These are phyloP conservation scores for Exophiala oligosperma DNA, from an alignment of 2,329 filamentous ascomycete species.

Conservation along the genomic window DNA sequence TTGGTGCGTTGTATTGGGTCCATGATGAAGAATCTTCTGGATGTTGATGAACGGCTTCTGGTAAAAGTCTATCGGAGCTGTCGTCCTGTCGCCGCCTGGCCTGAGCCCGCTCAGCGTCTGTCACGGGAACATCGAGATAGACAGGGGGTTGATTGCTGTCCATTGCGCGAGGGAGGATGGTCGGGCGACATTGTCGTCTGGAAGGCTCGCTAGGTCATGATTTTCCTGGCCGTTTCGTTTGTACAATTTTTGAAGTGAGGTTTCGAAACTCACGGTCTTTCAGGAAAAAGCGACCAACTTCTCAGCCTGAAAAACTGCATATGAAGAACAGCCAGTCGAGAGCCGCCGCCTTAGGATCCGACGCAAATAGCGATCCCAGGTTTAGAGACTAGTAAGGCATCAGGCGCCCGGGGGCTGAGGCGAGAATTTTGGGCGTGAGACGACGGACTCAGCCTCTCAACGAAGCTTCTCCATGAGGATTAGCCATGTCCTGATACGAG, in stretches of 20 bases:
- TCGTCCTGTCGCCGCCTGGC: constrained; percentile 15
- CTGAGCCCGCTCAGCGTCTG: constrained; percentile 23
- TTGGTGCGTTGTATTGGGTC: constrained; percentile 1
- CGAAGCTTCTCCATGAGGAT: background rate
- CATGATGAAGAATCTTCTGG: constrained; percentile 5
- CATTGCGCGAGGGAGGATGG: constrained; percentile 13
- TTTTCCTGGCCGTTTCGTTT: background rate
- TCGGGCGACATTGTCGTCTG: constrained; percentile 16
- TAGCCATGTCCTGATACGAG: background rate
- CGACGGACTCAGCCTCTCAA: background rate
- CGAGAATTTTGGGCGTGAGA: background rate
- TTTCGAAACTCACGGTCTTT: background rate
- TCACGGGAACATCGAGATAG: constrained; percentile 24
- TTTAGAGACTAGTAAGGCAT: background rate
- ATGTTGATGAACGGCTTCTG: constrained; percentile 15
- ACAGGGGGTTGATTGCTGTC: constrained; percentile 18
- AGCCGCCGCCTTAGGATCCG: background rate
- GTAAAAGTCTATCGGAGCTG: constrained; percentile 14
- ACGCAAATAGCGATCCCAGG: background rate
- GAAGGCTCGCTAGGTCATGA: constrained; percentile 10
- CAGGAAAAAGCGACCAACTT: background rate
- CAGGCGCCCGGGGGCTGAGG: constrained; percentile 1
- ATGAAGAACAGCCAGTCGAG: background rate
- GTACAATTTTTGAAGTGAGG: background rate
- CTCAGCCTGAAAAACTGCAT: constrained; percentile 1